phyloP scores from a whole-genome alignment of 2,329 filamentous ascomycete genomes.

The Talaromyces sp. region DNA sequence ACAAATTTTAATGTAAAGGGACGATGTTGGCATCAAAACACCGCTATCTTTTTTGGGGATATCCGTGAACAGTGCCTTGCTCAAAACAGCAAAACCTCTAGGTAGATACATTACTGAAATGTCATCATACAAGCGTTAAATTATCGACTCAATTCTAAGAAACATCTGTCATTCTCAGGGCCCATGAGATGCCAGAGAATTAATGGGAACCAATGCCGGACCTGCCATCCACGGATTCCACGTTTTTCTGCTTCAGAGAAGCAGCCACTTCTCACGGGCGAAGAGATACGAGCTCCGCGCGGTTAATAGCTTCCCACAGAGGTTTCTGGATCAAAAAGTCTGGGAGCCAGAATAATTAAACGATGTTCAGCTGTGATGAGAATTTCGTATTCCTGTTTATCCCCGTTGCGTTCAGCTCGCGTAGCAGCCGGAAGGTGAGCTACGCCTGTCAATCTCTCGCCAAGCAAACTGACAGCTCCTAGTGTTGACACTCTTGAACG shows the following conservation, averaged over 20 bases:
- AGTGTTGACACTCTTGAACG: conserved; percentile 34
- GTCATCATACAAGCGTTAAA: background rate
- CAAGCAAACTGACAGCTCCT: conserved; percentile 34
- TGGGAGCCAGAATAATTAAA: conserved; percentile 32
- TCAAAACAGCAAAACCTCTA: background rate
- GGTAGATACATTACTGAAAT: background rate
- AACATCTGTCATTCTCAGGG: background rate
- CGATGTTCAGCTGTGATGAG: conserved; percentile 38
- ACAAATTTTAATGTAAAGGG: background rate
- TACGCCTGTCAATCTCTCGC: conserved; percentile 36
- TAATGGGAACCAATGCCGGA: background rate
- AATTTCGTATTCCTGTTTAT: conserved; percentile 29
- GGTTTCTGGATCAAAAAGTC: conserved; percentile 21
- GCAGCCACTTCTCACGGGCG: background rate
- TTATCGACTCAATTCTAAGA: background rate
- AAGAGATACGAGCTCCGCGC: background rate
- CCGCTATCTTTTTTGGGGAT: too few relatives aligned
- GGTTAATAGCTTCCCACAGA: conserved; percentile 2
- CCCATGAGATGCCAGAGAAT: background rate
- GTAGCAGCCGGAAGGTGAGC: conserved; percentile 28
- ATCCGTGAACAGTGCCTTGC: too few relatives aligned
- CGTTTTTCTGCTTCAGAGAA: background rate
- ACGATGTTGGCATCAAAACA: too few relatives aligned
- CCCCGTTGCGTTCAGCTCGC: conserved; percentile 17
- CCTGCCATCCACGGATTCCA: background rate